Base-by-base conservation (phyloP, 768 basidiomycete genomes). In the Mycena amicta region DNA sequence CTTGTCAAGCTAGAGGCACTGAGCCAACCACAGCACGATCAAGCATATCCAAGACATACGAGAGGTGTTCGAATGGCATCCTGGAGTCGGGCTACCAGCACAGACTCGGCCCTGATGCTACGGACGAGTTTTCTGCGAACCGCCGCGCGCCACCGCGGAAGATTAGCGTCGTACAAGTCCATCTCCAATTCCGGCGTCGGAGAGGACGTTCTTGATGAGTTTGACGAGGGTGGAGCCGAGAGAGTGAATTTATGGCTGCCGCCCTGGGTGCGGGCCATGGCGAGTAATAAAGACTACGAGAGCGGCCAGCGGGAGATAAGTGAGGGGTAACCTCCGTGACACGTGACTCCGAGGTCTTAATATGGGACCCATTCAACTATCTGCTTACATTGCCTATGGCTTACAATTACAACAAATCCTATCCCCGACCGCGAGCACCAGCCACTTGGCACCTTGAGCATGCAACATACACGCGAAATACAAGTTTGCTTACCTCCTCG, bases 21-120 rank as follows among this genome's bases (percentile, higher is more conserved):
- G 18, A 37, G 33, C 33, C 33, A 37, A 18, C 8, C 8, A 18
- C 33, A 37, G 33, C 18, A 18, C 33, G 33, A 37, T 37, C 8
- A n/a, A n/a, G n/a, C n/a, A n/a, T n/a, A n/a, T n/a, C n/a, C n/a
- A n/a, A n/a, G 18, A 37, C 33, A 37, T 37, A 37, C 33, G 11
- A 37, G 18, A 8, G 33, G 33, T 8, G 33, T 78, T 5, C 89
- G 84, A 26, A 92, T 77, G 4, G 69, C 71, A 8, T 77, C 69
- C 90, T 93, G 91, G 78, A 90, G 82, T 37, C 70, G 77, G 2
- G 83, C 90, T 41, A 93, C 75, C 30, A 85, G 62, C 61, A 73
- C 63, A 3, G 85, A 87, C 73, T 93, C 91, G 67, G 75, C 71
- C 31, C 77, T 72, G 22, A 93, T 82, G 37, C 70, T 73, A 56